phyloP scores from a whole-genome alignment of 257 asterid genomes.

The Solanum tarapatanum region DNA sequence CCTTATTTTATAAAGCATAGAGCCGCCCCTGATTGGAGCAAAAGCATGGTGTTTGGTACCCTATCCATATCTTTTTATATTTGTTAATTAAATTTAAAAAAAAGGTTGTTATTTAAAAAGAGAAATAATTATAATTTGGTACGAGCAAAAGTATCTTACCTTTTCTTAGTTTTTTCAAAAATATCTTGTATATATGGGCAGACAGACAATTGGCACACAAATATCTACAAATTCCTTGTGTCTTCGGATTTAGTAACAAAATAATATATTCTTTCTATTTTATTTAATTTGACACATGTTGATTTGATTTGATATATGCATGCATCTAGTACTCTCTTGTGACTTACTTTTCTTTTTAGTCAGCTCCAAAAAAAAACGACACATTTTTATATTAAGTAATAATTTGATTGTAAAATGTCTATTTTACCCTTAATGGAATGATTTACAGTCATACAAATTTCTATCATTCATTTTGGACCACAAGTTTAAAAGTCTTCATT shows the following conservation, averaged over 20 bases:
- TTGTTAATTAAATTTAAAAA: too few species aligned
- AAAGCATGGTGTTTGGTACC: neutral
- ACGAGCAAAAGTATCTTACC: neutral
- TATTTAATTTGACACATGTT: neutral
- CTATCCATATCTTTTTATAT: neutral
- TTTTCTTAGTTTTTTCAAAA: too few species aligned
- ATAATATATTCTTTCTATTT: too few species aligned
- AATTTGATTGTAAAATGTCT: too few species aligned
- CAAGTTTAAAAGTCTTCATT: too few species aligned
- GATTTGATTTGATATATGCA: neutral
- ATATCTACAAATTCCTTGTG: neutral
- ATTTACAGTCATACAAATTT: too few species aligned
- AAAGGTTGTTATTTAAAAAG: neutral
- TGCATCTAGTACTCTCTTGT: neutral
- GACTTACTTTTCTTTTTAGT: too few species aligned
- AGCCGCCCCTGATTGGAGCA: too few species aligned
- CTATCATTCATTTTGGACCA: too few species aligned
- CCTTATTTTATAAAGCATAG: too few species aligned
- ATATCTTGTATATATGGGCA: neutral
- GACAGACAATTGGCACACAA: neutral
- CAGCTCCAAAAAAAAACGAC: fast-evolving
- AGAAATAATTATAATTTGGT: neutral
- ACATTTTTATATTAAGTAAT: too few species aligned
- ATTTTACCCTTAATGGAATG: too few species aligned
- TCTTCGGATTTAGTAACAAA: neutral